These are phyloP conservation scores for Oropetium thomaeum DNA, from an alignment of 176 grass and related monocot genomes.

Conservation along the genomic window DNA sequence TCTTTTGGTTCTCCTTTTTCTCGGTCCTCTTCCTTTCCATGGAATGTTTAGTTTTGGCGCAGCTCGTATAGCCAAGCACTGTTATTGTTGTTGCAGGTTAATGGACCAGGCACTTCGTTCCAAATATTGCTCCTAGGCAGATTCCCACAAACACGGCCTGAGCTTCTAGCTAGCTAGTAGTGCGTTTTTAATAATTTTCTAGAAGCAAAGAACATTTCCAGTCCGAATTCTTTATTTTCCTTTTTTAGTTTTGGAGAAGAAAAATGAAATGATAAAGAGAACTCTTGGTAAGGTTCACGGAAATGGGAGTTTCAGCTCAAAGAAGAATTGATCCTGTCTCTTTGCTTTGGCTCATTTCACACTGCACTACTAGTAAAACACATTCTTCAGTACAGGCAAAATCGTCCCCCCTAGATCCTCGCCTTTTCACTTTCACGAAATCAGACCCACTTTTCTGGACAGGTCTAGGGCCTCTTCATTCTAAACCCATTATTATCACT, in stretches of 20 bases:
- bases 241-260: background rate
- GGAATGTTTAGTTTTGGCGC: slow-evolving; percentile 24
- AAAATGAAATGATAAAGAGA: background rate
- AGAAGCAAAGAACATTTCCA: background rate
- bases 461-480: slow-evolving; percentile 25
- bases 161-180: no score
- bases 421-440: slow-evolving; percentile 5
- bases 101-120: slow-evolving; percentile 40
- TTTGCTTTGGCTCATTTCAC: background rate
- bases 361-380: background rate
- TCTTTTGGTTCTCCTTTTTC: slow-evolving; percentile 31
- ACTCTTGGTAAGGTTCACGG: background rate
- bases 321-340: background rate
- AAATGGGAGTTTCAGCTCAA: background rate
- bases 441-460: slow-evolving; percentile 18
- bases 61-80: slow-evolving; percentile 5
- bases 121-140: slow-evolving; percentile 40
- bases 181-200: background rate
- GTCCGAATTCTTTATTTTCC: background rate
- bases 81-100: slow-evolving; percentile 19
- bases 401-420: slow-evolving; percentile 30
- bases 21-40: slow-evolving; percentile 27
- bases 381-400: slow-evolving; percentile 14
- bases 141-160: slow-evolving; percentile 38
- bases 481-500: background rate